Evolutionary conservation across 768 basidiomycete species (phyloP).

Genomic region (Gyrodon lividus): DNA sequence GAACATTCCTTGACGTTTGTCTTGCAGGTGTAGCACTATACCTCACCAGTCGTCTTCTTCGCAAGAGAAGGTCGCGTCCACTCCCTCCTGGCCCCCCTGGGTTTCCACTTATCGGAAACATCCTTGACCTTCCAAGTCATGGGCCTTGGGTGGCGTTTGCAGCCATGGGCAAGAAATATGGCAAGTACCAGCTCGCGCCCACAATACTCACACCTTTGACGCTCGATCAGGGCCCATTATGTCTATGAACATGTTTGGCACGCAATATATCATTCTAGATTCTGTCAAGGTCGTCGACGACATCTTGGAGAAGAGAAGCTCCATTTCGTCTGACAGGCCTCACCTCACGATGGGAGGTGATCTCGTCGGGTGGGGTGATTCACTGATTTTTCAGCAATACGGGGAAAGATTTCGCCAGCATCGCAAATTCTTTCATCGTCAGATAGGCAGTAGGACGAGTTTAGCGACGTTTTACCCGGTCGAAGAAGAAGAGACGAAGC

Average conservation of each 20-base stretch:
- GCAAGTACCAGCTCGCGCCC: constrained; percentile 28
- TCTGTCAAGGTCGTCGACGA: constrained; percentile 33
- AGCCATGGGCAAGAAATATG: constrained; percentile 40
- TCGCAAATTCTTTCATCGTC: constrained; percentile 7
- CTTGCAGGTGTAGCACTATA: constrained; percentile 14
- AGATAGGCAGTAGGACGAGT: constrained; percentile 9
- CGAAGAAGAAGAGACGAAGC: constrained; percentile 5
- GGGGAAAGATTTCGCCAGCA: constrained; percentile 4
- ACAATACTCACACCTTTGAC: background rate
- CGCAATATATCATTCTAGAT: constrained; percentile 49
- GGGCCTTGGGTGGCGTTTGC: constrained; percentile 51
- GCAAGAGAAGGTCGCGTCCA: background rate
- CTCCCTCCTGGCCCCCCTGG: constrained; percentile 14
- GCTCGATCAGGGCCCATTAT: constrained; percentile 18
- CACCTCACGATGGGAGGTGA: constrained; percentile 20
- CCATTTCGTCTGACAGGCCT: constrained; percentile 5
- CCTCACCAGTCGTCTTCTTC: background rate
- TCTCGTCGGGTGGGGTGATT: constrained; percentile 11
- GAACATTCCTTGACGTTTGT: constrained; percentile 4
- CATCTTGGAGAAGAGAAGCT: constrained; percentile 13
- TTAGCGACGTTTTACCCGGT: constrained; percentile 1
- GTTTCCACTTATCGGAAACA: constrained; percentile 49
- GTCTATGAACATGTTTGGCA: constrained; percentile 34
- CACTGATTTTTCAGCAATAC: constrained; percentile 8
- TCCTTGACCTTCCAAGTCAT: constrained; percentile 53